A percentile compares a stretch with the other conserved stretches of the same genome.
phyloP scores from a whole-genome alignment of 108 stramenopile genomes.

The Skeletonema potamos region DNA sequence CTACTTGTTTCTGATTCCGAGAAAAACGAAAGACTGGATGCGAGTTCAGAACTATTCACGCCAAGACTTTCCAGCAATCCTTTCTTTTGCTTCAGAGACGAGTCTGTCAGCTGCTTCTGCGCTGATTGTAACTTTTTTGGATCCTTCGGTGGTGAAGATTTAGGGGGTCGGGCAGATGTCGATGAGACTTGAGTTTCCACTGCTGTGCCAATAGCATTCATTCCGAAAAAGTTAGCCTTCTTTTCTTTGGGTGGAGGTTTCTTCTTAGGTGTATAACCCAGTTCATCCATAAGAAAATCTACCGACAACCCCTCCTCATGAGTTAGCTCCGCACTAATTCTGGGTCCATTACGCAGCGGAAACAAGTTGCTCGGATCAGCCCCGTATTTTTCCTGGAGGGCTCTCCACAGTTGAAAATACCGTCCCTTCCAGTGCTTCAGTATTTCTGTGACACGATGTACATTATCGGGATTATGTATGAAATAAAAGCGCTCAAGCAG shows the following conservation, averaged over 20 bases:
- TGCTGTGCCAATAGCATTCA: neutral
- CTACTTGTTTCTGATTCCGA: constrained; percentile 22
- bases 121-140: constrained; percentile 42
- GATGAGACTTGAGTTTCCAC: neutral
- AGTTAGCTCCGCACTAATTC: constrained; percentile 54
- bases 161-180: constrained; percentile 22
- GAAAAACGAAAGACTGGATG: constrained; percentile 18
- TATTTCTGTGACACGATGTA: constrained; percentile 63
- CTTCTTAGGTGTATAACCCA: constrained; percentile 48
- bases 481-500: constrained; percentile 79
- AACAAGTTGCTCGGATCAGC: constrained; percentile 74
- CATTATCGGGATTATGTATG: constrained; percentile 69
- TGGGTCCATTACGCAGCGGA: constrained; percentile 54
- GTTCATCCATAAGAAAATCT: constrained; percentile 60
- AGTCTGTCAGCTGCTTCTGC: constrained; percentile 23
- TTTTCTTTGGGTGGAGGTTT: constrained; percentile 19
- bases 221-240: neutral
- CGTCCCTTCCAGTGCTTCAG: constrained; percentile 78
- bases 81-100: constrained; percentile 19
- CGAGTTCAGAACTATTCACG: constrained; percentile 21
- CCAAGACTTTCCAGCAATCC: constrained; percentile 23
- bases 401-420: constrained; percentile 67
- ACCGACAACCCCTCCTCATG: constrained; percentile 74
- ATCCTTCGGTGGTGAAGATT: constrained; percentile 36
- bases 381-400: constrained; percentile 77